phyloP scores from a whole-genome alignment of 139 green algal genomes.

The Pleodorina starrii region DNA sequence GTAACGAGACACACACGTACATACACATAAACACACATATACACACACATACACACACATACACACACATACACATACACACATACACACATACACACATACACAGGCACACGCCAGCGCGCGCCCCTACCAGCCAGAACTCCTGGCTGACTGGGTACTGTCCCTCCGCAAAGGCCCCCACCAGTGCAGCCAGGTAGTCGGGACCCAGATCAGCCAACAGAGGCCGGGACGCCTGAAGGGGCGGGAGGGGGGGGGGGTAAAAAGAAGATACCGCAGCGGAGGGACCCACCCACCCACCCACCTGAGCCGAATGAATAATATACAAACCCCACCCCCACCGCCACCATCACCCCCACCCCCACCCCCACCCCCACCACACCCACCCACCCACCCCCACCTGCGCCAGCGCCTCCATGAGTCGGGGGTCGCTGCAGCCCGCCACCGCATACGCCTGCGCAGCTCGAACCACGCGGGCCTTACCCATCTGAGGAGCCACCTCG shows the following conservation, averaged over 20 bases:
- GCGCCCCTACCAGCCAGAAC: constrained; percentile 47
- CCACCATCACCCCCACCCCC: background rate
- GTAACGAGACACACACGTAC: too few species aligned
- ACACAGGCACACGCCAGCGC: too few species aligned
- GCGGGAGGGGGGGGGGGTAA: background rate
- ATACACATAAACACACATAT: too few species aligned
- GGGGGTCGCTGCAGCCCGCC: background rate
- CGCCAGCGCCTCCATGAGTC: constrained; percentile 4
- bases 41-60: too few species aligned
- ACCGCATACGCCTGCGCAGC: constrained; percentile 28
- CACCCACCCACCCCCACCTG: too few species aligned
- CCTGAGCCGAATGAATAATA: too few species aligned
- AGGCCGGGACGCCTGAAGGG: background rate
- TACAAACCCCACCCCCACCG: background rate
- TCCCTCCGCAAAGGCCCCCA: constrained; percentile 17
- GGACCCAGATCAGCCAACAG: constrained; percentile 28
- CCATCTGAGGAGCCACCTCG: constrained; percentile 1
- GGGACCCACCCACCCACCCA: background rate
- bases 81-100: too few species aligned
- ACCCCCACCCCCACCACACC: background rate
- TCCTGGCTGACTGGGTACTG: constrained; percentile 11
- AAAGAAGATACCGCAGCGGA: background rate
- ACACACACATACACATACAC: too few species aligned
- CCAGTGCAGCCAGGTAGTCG: constrained; percentile 22
- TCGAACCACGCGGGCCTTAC: constrained; percentile 19